phyloP scores from a whole-genome alignment of 2,329 filamentous ascomycete genomes.

The Pseudovirgaria hyperparasitica region DNA sequence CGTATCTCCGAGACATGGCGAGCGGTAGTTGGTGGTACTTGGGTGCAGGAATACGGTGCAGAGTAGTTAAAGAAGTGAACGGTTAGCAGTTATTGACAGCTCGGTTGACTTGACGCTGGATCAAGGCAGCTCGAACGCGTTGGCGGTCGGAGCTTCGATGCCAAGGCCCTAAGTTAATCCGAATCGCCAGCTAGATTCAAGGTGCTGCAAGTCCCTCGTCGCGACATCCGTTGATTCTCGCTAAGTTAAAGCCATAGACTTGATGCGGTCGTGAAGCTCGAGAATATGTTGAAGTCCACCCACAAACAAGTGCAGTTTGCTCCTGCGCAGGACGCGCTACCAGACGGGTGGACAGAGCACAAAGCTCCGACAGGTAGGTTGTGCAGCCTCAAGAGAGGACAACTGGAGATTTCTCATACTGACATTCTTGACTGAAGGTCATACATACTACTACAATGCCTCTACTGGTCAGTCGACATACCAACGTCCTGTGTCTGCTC shows the following conservation, averaged over 20 bases:
- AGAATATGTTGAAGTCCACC: constrained; percentile 62
- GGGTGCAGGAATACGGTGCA: not conserved
- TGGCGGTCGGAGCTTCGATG: no score
- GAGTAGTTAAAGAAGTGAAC: constrained; percentile 3
- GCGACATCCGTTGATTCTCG: no score
- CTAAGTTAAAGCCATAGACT: no score
- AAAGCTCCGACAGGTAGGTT: constrained; percentile 60
- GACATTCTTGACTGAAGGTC: constrained; percentile 37
- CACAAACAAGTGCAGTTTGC: constrained; percentile 56
- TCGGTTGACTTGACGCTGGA: no score
- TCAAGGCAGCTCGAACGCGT: no score
- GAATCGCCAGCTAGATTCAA: no score
- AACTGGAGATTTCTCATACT: constrained; percentile 4
- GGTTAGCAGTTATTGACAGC: no score
- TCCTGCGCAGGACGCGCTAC: constrained; percentile 36
- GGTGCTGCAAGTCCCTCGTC: no score
- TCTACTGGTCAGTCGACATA: constrained; percentile 80
- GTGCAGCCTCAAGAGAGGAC: constrained; percentile 1
- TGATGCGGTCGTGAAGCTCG: no score
- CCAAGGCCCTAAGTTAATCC: no score
- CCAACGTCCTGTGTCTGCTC: constrained; percentile 56
- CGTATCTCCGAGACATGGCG: constrained; percentile 90
- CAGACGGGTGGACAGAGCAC: constrained; percentile 83
- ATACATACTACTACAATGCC: constrained; percentile 79
- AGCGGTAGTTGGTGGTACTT: constrained; percentile 7